Percentiles rank a stretch among this genome's conserved stretches.
Conservation (phyloP, 2,329 filamentous ascomycete genomes). For the Aspergillus arachidicola region DNA sequence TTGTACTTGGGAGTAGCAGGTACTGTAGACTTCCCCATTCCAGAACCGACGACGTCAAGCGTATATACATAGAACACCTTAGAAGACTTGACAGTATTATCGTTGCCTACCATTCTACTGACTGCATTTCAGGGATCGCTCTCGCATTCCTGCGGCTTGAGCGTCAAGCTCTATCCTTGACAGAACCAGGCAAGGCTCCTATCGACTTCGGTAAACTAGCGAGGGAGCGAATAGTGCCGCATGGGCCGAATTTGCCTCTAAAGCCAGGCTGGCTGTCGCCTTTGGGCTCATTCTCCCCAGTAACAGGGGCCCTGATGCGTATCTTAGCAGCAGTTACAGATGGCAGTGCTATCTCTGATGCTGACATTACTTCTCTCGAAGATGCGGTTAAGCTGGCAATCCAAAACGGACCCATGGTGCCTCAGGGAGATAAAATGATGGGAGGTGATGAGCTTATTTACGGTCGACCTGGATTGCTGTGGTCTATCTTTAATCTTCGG, state of each 20-base stretch:
- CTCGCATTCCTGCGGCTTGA: constrained; percentile 42
- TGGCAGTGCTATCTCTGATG: constrained; percentile 22
- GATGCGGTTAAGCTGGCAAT: constrained; percentile 34
- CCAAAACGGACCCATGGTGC: constrained; percentile 29
- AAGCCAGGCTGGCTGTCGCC: constrained; percentile 37
- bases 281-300: constrained; percentile 33
- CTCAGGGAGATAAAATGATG: constrained; percentile 28
- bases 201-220: constrained; percentile 32
- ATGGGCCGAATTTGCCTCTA: constrained; percentile 28
- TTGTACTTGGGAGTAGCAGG: constrained; percentile 37
- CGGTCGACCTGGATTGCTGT: constrained; percentile 42
- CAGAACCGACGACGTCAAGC: not conserved
- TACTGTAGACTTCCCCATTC: constrained; percentile 17
- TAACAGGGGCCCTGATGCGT: constrained; percentile 27
- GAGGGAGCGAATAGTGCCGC: constrained; percentile 28
- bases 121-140: constrained; percentile 33
- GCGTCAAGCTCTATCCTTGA: constrained; percentile 34
- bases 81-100: not conserved
- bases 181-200: constrained; percentile 11
- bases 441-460: constrained; percentile 44
- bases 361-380: constrained; percentile 33
- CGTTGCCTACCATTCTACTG: constrained; percentile 4
- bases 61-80: not conserved
- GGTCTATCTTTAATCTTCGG: constrained; percentile 39
- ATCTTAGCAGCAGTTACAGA: constrained; percentile 18